These are phyloP conservation scores for Brassica rapa DNA, from an alignment of 345 rosid genomes.

Conservation along the genomic window DNA sequence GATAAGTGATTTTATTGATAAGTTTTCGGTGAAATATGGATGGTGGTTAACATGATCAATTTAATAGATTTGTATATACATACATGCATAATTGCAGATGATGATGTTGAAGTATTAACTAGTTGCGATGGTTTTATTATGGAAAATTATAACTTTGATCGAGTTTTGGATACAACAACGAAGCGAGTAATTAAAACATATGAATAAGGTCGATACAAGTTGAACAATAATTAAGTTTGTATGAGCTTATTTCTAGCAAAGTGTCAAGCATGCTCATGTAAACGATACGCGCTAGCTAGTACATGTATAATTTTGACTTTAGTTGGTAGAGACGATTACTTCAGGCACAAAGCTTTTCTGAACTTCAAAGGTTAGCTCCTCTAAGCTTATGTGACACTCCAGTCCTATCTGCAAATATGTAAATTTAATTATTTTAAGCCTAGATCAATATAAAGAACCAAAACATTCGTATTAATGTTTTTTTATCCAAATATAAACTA, in stretches of 20 bases:
- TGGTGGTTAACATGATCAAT: no score
- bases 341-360: conserved; percentile 63
- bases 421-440: neutral
- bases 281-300: conserved; percentile 11
- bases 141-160: no score
- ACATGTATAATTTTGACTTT: neutral
- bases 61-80: no score
- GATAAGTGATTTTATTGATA: no score
- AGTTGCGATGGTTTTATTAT: no score
- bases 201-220: neutral
- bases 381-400: conserved; percentile 80
- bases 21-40: no score
- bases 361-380: conserved; percentile 81
- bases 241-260: conserved; percentile 32
- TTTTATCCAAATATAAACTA: neutral
- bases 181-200: neutral
- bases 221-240: neutral
- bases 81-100: no score
- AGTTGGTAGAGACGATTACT: conserved; percentile 21
- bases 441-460: neutral
- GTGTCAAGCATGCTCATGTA: conserved; percentile 31
- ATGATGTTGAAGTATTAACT: no score
- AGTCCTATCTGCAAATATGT: conserved; percentile 37
- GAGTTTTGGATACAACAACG: no score
- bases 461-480: neutral